A percentile compares a stretch with the other conserved stretches of the same genome.
Evolutionary conservation across 2,329 filamentous ascomycete species (phyloP).

Genomic region (Colletotrichum sp.): DNA sequence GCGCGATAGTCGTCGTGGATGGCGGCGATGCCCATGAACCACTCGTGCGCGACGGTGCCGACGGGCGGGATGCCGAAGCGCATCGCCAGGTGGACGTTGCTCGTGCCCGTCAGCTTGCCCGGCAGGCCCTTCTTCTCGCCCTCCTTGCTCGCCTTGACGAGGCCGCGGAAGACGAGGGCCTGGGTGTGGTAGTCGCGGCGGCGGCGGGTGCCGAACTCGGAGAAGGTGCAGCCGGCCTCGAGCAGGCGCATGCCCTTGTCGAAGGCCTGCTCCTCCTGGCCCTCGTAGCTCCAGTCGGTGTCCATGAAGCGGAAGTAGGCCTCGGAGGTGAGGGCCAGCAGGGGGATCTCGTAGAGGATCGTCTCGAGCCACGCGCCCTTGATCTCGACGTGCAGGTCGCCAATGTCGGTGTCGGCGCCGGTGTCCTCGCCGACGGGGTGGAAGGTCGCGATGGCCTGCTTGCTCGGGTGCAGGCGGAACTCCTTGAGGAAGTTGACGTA

Average conservation of each 20-base stretch:
- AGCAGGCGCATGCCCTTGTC: constrained; percentile 81
- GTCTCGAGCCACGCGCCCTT: constrained; percentile 91
- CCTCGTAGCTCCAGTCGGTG: constrained; percentile 86
- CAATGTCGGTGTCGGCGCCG: constrained; percentile 68
- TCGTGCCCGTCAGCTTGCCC: constrained; percentile 85
- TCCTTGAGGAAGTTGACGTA: constrained; percentile 84
- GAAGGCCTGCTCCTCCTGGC: constrained; percentile 85
- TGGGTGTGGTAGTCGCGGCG: constrained; percentile 95
- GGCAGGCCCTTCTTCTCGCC: constrained; percentile 66
- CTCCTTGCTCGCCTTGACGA: constrained; percentile 80
- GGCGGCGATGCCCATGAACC: constrained; percentile 98
- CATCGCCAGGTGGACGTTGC: constrained; percentile 97
- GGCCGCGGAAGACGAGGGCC: constrained; percentile 85
- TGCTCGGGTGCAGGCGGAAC: constrained; percentile 80
- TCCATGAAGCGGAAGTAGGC: constrained; percentile 98
- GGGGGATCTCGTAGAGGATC: constrained; percentile 96
- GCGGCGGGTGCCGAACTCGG: constrained; percentile 91
- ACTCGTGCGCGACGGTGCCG: constrained; percentile 93
- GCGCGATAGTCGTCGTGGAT: constrained; percentile 84
- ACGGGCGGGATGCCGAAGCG: constrained; percentile 84
- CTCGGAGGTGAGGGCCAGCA: constrained; percentile 90
- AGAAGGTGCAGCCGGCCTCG: constrained; percentile 84
- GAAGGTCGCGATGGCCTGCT: constrained; percentile 80
- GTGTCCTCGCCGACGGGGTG: constrained; percentile 59
- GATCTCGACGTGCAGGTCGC: constrained; percentile 78